Percentiles rank a stretch among this genome's conserved stretches.
These are phyloP conservation scores for Microbotryomycetes sp. DNA, from an alignment of 1,284 basidiomycete species.

Conservation along the genomic window DNA sequence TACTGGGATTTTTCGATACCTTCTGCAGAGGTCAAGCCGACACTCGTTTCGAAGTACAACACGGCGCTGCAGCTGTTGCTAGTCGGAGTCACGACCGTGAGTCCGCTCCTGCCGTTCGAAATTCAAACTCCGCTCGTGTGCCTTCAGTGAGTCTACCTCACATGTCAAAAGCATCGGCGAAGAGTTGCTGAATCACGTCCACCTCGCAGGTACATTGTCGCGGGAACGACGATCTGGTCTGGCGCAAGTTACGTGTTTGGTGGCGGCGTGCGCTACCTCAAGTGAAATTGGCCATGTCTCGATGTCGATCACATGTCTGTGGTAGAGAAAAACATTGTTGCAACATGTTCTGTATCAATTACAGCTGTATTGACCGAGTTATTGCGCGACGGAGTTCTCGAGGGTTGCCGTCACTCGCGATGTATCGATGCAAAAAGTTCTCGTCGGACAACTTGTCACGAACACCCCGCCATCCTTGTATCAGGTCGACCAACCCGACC, in stretches of 20 bases:
- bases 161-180: background rate
- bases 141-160: conserved; percentile 54
- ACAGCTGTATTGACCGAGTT: conserved; percentile 10
- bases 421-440: conserved; percentile 23
- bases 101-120: conserved; percentile 66
- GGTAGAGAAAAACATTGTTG: background rate
- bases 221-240: background rate
- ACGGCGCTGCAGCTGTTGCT: conserved; percentile 84
- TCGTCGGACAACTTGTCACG: conserved; percentile 34
- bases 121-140: conserved; percentile 54
- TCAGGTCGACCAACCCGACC: conserved; percentile 43
- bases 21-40: conserved; percentile 68
- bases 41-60: conserved; percentile 59
- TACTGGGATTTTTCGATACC: conserved; percentile 96
- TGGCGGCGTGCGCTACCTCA: background rate
- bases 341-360: background rate
- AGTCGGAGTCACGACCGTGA: conserved; percentile 81
- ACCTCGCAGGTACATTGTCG: background rate
- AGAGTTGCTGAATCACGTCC: background rate
- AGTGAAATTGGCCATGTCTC: no score
- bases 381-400: conserved; percentile 13
- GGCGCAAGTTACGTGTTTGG: background rate
- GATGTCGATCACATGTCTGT: no score
- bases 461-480: conserved; percentile 40
- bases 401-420: conserved; percentile 22